Percentiles rank a stretch among this genome's conserved stretches.
Conservation (phyloP, 495 filamentous ascomycete genomes). For the Tuber umbilicatum region DNA sequence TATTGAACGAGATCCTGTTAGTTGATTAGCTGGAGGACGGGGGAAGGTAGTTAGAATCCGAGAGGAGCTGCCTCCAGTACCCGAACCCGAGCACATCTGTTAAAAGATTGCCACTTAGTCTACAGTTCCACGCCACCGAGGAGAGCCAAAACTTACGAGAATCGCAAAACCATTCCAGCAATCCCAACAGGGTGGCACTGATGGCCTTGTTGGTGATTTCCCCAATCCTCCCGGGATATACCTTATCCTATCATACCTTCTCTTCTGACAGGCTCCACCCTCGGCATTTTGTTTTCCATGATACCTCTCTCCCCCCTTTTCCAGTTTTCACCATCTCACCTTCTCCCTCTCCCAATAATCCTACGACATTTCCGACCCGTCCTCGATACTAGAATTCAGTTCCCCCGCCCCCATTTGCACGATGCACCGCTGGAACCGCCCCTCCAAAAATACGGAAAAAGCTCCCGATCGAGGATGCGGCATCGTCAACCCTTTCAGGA, state of each 20-base stretch:
- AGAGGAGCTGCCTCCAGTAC: conserved; percentile 82
- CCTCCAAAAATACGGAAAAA: conserved; percentile 34
- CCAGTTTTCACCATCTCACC: conserved; percentile 6
- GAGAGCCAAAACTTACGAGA: too few species aligned
- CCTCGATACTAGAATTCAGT: conserved; percentile 11
- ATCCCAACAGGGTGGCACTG: too few species aligned
- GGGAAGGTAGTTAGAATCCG: conserved; percentile 81
- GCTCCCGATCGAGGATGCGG: conserved; percentile 16
- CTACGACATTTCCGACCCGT: too few species aligned
- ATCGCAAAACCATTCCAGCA: too few species aligned
- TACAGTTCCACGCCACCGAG: not conserved
- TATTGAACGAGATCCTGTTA: conserved; percentile 84
- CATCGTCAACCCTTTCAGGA: conserved; percentile 22
- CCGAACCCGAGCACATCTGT: conserved; percentile 90
- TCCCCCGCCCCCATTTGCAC: conserved; percentile 10
- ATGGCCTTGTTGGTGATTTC: too few species aligned
- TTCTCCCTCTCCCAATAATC: too few species aligned
- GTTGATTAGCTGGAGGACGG: conserved; percentile 85
- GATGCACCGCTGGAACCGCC: conserved; percentile 7
- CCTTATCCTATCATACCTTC: conserved; percentile 51
- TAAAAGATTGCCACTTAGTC: conserved; percentile 10
- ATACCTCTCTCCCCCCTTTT: conserved; percentile 17
- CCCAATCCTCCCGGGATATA: too few species aligned
- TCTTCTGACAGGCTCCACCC: conserved; percentile 31
- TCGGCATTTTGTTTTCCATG: conserved; percentile 16